Evolutionary conservation across 108 stramenopile species (phyloP).

Genomic region (Seminavis robusta): DNA sequence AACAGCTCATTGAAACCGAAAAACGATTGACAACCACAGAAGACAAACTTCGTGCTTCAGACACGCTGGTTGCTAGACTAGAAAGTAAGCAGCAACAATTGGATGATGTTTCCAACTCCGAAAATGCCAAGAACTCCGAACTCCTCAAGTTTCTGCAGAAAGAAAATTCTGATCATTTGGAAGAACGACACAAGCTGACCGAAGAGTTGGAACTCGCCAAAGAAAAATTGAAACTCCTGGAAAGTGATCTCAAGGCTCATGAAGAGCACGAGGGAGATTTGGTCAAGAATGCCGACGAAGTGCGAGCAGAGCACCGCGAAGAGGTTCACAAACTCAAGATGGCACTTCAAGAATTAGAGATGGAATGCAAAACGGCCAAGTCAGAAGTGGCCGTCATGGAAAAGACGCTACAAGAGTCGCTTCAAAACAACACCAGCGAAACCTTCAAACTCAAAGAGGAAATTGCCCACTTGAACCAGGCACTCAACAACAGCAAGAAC

Average conservation of each 20-base stretch:
- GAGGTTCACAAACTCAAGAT: conserved; percentile 54
- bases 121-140: conserved; percentile 36
- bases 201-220: conserved; percentile 56
- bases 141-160: conserved; percentile 39
- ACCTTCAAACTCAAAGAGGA: conserved; percentile 55
- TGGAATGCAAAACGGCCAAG: conserved; percentile 19
- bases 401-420: conserved; percentile 47
- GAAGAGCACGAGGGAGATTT: conserved; percentile 61
- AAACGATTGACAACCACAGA: conserved; percentile 65
- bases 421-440: conserved; percentile 39
- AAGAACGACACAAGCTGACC: conserved; percentile 39
- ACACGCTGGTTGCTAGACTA: conserved; percentile 13
- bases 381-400: conserved; percentile 52
- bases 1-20: conserved; percentile 86
- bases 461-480: conserved; percentile 53
- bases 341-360: conserved; percentile 43
- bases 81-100: conserved; percentile 1
- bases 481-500: conserved; percentile 66
- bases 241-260: conserved; percentile 62
- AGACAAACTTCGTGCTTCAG: conserved; percentile 43
- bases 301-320: conserved; percentile 53
- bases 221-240: conserved; percentile 50
- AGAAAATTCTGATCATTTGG: conserved; percentile 47
- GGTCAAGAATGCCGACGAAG: conserved; percentile 29
- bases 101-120: conserved; percentile 23